Percentiles rank a stretch among this genome's conserved stretches.
Conservation (phyloP, 2,329 filamentous ascomycete species). For the Chaetomiaceae sp. region DNA sequence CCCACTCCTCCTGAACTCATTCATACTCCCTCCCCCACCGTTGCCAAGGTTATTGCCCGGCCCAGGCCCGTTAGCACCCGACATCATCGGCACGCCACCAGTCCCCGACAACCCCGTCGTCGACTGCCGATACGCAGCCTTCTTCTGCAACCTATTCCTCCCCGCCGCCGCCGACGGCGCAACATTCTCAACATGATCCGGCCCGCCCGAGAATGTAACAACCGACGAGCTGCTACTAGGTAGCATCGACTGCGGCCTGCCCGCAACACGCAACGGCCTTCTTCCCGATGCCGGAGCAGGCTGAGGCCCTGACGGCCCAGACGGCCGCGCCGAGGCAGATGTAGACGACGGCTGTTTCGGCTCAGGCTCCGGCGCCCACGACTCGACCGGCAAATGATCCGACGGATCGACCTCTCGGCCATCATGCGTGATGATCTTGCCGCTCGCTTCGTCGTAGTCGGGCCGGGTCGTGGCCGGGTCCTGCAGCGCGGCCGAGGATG, state of each 20-base stretch:
- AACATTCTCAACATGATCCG: conserved; percentile 35
- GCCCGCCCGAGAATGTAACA: conserved; percentile 29
- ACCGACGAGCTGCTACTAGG: conserved; percentile 29
- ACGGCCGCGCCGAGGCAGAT: conserved; percentile 37
- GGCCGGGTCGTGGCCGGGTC: conserved; percentile 30
- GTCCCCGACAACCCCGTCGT: conserved; percentile 33
- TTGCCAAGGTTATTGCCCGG: conserved; percentile 20
- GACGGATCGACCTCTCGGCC: conserved; percentile 75
- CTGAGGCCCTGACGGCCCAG: conserved; percentile 50
- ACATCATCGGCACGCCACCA: conserved; percentile 25
- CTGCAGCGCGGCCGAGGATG: conserved; percentile 36
- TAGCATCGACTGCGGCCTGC: conserved; percentile 47
- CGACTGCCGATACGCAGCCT: conserved; percentile 39
- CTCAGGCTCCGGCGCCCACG: conserved; percentile 74
- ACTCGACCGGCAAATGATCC: conserved; percentile 72
- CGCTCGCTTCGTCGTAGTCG: conserved; percentile 50
- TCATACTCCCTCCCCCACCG: no score
- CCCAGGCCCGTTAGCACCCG: conserved; percentile 31
- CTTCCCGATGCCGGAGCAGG: conserved; percentile 48
- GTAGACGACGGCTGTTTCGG: conserved; percentile 45
- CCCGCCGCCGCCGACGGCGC: conserved; percentile 33
- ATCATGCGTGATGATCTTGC: conserved; percentile 71
- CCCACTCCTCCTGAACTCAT: background rate
- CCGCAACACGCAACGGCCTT: conserved; percentile 47
- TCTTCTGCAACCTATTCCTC: conserved; percentile 64